phyloP scores from a whole-genome alignment of 805 yeast genomes.

The Saccharomycopsis microspora region DNA sequence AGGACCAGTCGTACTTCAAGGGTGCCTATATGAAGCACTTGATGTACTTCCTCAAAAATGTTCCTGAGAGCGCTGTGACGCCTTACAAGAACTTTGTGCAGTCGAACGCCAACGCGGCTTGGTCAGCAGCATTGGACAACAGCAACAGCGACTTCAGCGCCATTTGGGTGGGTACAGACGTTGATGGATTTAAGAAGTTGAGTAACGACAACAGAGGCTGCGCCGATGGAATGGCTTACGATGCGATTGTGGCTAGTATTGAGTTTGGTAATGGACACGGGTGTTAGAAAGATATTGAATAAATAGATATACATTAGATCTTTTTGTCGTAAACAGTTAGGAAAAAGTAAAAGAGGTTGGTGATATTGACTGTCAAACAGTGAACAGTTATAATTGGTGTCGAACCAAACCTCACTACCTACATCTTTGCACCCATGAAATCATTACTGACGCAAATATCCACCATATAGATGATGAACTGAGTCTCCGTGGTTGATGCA shows the following conservation, averaged over 20 bases:
- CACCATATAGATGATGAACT: too few relatives aligned
- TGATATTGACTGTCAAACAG: too few relatives aligned
- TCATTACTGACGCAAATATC: too few relatives aligned
- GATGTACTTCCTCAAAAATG: not conserved
- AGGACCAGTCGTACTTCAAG: slow-evolving; percentile 1
- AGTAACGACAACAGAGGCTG: not conserved
- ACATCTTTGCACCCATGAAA: too few relatives aligned
- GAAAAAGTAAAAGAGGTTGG: not conserved
- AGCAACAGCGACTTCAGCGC: not conserved
- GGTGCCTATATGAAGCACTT: slow-evolving; percentile 1
- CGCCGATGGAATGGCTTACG: not conserved
- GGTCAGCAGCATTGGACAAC: not conserved
- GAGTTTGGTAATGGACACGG: not conserved
- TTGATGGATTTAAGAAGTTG: not conserved
- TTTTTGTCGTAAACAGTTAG: not conserved
- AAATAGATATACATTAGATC: not conserved
- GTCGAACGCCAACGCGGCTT: not conserved
- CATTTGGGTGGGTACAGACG: not conserved
- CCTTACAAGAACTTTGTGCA: not conserved
- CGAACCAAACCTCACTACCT: too few relatives aligned
- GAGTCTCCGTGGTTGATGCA: too few relatives aligned
- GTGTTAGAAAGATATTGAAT: not conserved
- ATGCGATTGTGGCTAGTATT: not conserved
- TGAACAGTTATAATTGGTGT: too few relatives aligned
- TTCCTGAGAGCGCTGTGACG: not conserved